phyloP scores from a whole-genome alignment of 2,329 filamentous ascomycete genomes.

The Clarireedia paspali region DNA sequence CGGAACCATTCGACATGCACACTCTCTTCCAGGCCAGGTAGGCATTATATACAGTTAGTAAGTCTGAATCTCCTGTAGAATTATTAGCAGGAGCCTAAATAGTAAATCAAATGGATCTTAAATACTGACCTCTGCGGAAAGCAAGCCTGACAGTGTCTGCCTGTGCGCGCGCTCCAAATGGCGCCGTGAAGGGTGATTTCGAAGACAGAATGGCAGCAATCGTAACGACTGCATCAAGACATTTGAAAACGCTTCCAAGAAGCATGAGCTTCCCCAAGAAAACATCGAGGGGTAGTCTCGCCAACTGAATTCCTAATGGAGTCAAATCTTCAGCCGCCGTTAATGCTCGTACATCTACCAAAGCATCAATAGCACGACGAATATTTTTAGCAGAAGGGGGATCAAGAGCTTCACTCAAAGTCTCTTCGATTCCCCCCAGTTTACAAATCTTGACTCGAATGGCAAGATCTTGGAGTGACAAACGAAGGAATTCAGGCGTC shows the following conservation, averaged over 20 bases:
- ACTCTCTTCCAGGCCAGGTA: conserved; percentile 84
- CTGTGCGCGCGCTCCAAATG: conserved; percentile 75
- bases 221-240: conserved; percentile 84
- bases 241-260: conserved; percentile 78
- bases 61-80: conserved; percentile 76
- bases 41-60: conserved; percentile 89
- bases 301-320: conserved; percentile 76
- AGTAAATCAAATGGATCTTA: not conserved
- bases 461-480: conserved; percentile 90
- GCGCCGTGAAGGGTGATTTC: conserved; percentile 86
- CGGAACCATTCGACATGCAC: conserved; percentile 62
- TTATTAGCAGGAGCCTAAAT: conserved; percentile 40
- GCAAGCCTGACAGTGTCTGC: conserved; percentile 70
- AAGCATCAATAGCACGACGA: conserved; percentile 80
- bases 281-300: conserved; percentile 83
- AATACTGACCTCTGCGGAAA: conserved; percentile 58
- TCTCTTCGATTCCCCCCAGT: conserved; percentile 86
- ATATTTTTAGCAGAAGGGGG: conserved; percentile 90
- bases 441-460: conserved; percentile 98
- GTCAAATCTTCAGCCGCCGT: conserved; percentile 78
- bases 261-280: conserved; percentile 92
- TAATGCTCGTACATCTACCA: conserved; percentile 87
- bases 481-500: conserved; percentile 88
- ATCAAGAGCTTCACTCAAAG: conserved; percentile 79
- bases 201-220: conserved; percentile 89